Evolutionary conservation across 192 early-diverging fungal species (phyloP), one percentile per base, ranked within the genome.

Genomic region (Backusella australiensis): DNA sequence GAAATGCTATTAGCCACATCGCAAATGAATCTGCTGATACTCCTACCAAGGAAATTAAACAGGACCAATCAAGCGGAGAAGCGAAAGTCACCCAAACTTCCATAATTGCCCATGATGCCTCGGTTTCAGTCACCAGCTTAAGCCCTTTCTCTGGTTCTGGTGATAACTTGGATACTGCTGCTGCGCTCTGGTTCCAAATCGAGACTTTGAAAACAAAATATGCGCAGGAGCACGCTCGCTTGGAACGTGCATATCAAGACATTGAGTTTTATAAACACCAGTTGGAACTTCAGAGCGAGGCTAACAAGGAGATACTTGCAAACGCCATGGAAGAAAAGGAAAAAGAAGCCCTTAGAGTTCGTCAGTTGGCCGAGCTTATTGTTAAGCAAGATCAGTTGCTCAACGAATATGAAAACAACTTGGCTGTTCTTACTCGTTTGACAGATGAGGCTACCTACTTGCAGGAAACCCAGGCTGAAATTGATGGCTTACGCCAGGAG

Each of bases 311-410:
- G 11, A 44, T 21, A 11, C 56, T 77, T 8, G 49, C 68, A 56
- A 21, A 21, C 41, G 32, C 53, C 38, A 9, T 75, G 35, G 66
- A 34, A 8, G 67, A 79, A 34, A 68, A 52, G 15, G 78, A 72
- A 39, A 32, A 29, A 32, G 66, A 68, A 65, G 17, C 34, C 8
- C 15, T 32, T 1, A 34, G 72, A 23, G 68, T 79, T 3, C 65
- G 78, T 11, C 72, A 79, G 42, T 46, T 79, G 23, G 34, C 49
- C 6, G 67, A 70, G 8, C 21, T 79, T 6, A 59, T 79, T 12
- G 67, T 56, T 6, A 49, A 65, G 19, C 78, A 79, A 63, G 73
- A 79, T 26, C 38, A 36, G 17, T 35, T 79, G 7, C 65, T 79
- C 53, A 29, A 52, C 1, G 74, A 42, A 67, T 67, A 66, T 17